Base-by-base conservation (phyloP, 495 filamentous ascomycete genomes). In the Talaromyces ruber region DNA sequence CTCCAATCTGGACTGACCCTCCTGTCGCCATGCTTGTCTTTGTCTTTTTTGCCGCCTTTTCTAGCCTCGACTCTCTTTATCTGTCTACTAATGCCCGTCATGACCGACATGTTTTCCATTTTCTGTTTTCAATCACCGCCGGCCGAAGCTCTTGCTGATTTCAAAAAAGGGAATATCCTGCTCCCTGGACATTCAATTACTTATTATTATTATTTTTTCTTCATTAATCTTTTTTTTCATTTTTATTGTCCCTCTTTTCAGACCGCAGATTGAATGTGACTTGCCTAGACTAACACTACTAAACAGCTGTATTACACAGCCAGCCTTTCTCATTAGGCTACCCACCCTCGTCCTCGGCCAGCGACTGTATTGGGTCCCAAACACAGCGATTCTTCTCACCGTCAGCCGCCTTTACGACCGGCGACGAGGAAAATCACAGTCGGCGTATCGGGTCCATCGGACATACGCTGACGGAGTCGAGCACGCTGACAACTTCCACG, bases 401-500 rank as follows among this genome's bases (percentile, higher is more conserved):
- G 65, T 62, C 74, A 61, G 67, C 72, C 54, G 68, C 71, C 26
- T 78, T 74, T 65, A 61, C 67, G 53, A 70, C 69, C 57, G 43
- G 37, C 22, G 73, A 77, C n/a, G 76, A 77, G 51, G 77, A 79
- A n/a, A 76, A 75, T 53, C 65, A 66, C 51, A 66, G 58, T 64
- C 75, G 72, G 56, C 73, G 76, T 72, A 72, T 77, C 67, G 75
- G 74, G 68, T 70, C 66, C 58, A 69, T 80, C 62, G 68, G 66
- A 52, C 69, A 71, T 60, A 62, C 65, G 64, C 60, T 76, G 53
- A 64, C 66, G 29, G 70, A 73, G 53, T 67, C 71, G 24, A 70
- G 72, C 64, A 74, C 79, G 64, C 70, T 76, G 68, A 72, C 71
- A 62, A 75, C 67, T 69, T 72, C 71, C 65, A 76, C 71, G 70